A percentile compares a stretch with the other conserved stretches of the same genome.
Evolutionary conservation across 202 grass and related monocot genomes (phyloP).

Genomic region (Panicum virgatum): DNA sequence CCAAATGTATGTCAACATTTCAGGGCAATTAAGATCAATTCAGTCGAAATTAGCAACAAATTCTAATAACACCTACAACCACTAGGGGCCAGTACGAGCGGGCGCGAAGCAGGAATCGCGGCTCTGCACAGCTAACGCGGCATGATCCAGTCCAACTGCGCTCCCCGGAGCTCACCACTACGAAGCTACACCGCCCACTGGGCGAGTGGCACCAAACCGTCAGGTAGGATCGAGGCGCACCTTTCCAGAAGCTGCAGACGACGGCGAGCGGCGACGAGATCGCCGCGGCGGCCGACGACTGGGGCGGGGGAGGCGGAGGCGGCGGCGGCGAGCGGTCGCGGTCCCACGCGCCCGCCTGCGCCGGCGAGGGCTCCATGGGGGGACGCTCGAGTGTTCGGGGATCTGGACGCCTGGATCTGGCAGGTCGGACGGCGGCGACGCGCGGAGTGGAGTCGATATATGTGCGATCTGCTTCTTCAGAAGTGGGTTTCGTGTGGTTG

Average conservation of each 20-base stretch:
- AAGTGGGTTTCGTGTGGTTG: slow-evolving; percentile 35
- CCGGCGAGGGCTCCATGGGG: slow-evolving; percentile 62
- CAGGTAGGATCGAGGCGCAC: slow-evolving; percentile 33
- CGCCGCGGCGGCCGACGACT: slow-evolving; percentile 44
- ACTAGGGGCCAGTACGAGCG: neutral
- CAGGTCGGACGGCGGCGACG: slow-evolving; percentile 25
- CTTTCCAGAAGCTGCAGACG: slow-evolving; percentile 95
- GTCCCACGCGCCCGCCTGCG: slow-evolving; percentile 56
- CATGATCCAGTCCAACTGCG: neutral
- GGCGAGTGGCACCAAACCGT: neutral
- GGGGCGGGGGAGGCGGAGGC: slow-evolving; percentile 41
- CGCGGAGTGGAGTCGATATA: slow-evolving; percentile 21
- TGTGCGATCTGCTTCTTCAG: slow-evolving; percentile 38
- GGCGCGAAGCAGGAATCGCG: neutral
- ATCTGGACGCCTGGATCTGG: slow-evolving; percentile 53
- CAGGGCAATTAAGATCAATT: slow-evolving; percentile 2
- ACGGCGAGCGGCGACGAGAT: slow-evolving; percentile 77
- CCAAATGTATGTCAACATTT: slow-evolving; percentile 24
- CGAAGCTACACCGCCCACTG: neutral
- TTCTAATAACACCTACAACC: neutral
- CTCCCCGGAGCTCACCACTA: neutral
- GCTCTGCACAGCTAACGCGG: neutral
- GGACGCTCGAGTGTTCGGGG: neutral
- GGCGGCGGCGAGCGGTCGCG: slow-evolving; percentile 61
- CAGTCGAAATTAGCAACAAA: neutral